Evolutionary conservation across 2,329 filamentous ascomycete species (phyloP).

Genomic region (Talaromyces sp.): DNA sequence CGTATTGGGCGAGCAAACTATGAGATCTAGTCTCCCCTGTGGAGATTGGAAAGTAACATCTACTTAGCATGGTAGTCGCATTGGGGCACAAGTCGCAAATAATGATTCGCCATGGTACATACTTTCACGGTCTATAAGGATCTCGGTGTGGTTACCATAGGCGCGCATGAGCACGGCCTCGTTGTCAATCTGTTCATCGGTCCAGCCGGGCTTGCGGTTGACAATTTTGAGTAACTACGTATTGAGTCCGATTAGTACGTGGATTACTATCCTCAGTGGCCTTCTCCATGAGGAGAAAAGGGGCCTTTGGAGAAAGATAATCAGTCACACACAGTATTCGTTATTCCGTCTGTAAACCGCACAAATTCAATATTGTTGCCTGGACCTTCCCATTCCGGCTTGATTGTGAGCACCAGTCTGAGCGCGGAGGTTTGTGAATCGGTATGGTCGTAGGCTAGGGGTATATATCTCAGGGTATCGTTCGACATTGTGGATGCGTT

Average conservation of each 20-base stretch:
- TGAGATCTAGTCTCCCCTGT: slow-evolving; percentile 65
- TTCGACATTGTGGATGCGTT: slow-evolving; percentile 15
- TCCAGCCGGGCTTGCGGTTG: slow-evolving; percentile 58
- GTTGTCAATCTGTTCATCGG: slow-evolving; percentile 72
- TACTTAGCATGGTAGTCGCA: slow-evolving; percentile 35
- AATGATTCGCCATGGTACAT: slow-evolving; percentile 28
- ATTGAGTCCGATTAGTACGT: slow-evolving; percentile 14
- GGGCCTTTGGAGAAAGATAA: not conserved
- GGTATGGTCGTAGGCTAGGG: slow-evolving; percentile 71
- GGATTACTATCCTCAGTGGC: slow-evolving; percentile 20
- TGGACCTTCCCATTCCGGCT: slow-evolving; percentile 75
- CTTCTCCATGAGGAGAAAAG: not conserved
- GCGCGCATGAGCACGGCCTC: slow-evolving; percentile 86
- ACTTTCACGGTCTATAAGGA: slow-evolving; percentile 93
- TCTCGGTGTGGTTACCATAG: slow-evolving; percentile 89
- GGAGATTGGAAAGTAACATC: slow-evolving; percentile 20
- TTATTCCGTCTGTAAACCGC: slow-evolving; percentile 96
- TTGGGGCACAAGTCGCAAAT: slow-evolving; percentile 26
- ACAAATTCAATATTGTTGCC: slow-evolving; percentile 77
- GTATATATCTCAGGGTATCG: slow-evolving; percentile 53
- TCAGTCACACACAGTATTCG: slow-evolving; percentile 69
- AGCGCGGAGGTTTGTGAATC: slow-evolving; percentile 77
- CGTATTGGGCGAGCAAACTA: slow-evolving; percentile 76
- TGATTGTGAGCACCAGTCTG: slow-evolving; percentile 71
- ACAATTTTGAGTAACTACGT: slow-evolving; percentile 51